Evolutionary conservation across 345 rosid species (phyloP).

Genomic region (Moricandia moricandioides): DNA sequence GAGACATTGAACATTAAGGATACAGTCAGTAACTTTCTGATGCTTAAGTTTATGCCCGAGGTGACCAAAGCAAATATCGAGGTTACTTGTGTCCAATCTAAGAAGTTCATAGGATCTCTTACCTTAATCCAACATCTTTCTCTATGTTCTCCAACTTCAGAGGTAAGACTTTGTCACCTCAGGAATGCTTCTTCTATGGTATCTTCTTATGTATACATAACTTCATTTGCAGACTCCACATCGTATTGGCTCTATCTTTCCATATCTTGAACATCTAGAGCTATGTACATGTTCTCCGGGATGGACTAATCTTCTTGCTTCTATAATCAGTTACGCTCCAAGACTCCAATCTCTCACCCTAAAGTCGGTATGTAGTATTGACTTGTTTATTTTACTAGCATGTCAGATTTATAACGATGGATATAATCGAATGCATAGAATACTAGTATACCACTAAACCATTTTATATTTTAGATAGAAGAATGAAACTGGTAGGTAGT

Average conservation of each 20-base stretch:
- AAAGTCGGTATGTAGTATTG: background rate
- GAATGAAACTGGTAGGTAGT: background rate
- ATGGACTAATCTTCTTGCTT: background rate
- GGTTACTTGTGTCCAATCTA: no score
- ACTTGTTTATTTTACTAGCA: background rate
- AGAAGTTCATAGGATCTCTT: no score
- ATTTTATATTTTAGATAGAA: background rate
- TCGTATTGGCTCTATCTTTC: background rate
- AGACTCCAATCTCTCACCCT: background rate
- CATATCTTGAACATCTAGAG: background rate
- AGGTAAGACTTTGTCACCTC: no score
- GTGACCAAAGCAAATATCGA: no score
- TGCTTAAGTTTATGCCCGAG: no score
- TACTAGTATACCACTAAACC: background rate
- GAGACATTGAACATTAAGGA: no score
- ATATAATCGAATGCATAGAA: background rate
- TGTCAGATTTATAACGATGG: background rate
- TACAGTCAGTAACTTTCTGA: no score
- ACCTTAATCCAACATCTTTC: no score
- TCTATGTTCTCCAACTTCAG: no score
- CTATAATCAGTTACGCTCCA: background rate
- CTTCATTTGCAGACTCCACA: background rate
- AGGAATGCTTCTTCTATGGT: background rate
- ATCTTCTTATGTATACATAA: background rate
- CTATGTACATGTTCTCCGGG: background rate